These are phyloP conservation scores for Phaffia tasmanica DNA, from an alignment of 768 basidiomycete genomes.

Conservation along the genomic window DNA sequence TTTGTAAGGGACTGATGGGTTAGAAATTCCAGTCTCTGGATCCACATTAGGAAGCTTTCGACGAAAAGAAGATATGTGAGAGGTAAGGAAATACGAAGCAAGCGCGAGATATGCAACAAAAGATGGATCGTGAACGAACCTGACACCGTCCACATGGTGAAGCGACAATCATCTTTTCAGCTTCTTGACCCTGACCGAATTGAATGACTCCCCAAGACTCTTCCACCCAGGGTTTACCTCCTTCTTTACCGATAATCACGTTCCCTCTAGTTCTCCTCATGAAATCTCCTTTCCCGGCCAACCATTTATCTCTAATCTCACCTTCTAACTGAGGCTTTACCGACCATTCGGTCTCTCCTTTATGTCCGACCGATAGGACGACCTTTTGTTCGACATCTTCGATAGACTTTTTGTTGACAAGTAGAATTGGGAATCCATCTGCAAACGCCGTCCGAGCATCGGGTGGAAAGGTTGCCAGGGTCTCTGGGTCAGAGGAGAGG, in stretches of 20 bases:
- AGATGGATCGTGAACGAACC: background rate
- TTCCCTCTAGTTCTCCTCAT: constrained; percentile 20
- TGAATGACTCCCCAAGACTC: constrained; percentile 16
- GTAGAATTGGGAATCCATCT: constrained; percentile 20
- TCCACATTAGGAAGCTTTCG: constrained; percentile 20
- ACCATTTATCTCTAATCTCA: constrained; percentile 9
- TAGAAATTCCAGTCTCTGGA: constrained; percentile 10
- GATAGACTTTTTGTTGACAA: constrained; percentile 9
- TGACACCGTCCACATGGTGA: constrained; percentile 20
- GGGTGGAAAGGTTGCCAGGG: constrained; percentile 1
- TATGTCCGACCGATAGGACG: background rate
- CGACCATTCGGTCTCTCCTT: constrained; percentile 4
- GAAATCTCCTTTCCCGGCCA: constrained; percentile 2
- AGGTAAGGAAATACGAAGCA: too few species aligned
- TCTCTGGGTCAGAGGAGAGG: background rate
- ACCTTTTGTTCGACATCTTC: constrained; percentile 4
- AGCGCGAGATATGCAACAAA: too few species aligned
- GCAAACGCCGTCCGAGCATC: constrained; percentile 16
- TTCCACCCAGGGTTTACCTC: constrained; percentile 20
- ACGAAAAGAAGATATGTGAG: background rate
- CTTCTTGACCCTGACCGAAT: background rate
- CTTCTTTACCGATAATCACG: constrained; percentile 16
- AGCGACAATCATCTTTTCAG: constrained; percentile 9
- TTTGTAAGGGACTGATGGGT: constrained; percentile 21
- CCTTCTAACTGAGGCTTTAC: constrained; percentile 17